phyloP scores from a whole-genome alignment of 139 green algal species.

The Tetraselmis chui region DNA sequence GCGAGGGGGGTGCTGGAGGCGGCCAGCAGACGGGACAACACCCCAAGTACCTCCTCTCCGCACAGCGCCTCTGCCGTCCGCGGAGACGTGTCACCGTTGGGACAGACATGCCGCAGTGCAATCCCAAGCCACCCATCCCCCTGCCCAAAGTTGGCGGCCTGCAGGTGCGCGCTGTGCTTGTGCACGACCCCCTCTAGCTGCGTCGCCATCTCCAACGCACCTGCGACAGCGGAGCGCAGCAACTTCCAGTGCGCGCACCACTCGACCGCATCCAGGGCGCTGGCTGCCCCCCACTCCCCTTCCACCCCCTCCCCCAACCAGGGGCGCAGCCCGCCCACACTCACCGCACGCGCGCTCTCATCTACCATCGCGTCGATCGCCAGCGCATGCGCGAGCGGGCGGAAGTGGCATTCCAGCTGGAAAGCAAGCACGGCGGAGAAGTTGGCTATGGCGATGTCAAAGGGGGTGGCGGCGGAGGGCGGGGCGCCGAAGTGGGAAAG shows the following conservation, averaged over 20 bases:
- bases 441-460: neutral
- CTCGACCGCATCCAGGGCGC: constrained; percentile 4
- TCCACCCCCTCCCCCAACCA: neutral
- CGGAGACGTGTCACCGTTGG: no score
- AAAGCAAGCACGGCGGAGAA: neutral
- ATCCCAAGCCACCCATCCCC: neutral
- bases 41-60: no score
- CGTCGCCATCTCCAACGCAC: constrained; percentile 2
- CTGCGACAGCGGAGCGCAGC: constrained; percentile 7
- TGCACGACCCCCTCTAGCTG: constrained; percentile 12
- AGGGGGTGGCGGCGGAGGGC: no score
- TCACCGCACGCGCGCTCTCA: no score
- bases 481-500: neutral
- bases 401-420: neutral
- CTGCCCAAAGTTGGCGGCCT: neutral
- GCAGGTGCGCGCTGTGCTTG: constrained; percentile 17
- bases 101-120: no score
- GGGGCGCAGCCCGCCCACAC: no score
- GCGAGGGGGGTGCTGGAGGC: no score
- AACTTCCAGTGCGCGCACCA: constrained; percentile 20
- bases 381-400: constrained; percentile 25
- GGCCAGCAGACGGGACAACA: no score
- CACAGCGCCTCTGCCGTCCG: no score
- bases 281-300: neutral
- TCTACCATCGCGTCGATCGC: constrained; percentile 26